phyloP scores from a whole-genome alignment of 768 basidiomycete species.

The Mycena albidolilacea region DNA sequence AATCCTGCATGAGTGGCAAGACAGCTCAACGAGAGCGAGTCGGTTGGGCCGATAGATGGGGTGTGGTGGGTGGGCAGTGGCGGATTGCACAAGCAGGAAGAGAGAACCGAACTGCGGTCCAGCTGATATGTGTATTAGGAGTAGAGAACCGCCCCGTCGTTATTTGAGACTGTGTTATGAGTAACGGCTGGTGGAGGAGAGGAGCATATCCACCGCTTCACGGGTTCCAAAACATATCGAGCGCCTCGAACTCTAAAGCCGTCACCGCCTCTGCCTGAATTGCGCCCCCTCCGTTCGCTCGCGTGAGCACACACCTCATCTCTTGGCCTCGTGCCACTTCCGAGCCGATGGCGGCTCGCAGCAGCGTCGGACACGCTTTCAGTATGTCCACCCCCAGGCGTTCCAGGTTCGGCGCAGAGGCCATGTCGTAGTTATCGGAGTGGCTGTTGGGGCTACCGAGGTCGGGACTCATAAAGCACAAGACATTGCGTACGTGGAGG shows the following conservation, averaged over 20 bases:
- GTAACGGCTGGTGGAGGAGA: too few relatives aligned
- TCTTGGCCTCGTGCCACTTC: not conserved
- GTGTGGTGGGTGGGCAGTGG: too few relatives aligned
- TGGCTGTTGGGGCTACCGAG: too few relatives aligned
- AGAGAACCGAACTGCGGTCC: too few relatives aligned
- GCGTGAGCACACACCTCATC: not conserved
- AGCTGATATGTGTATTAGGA: too few relatives aligned
- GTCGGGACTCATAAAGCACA: not conserved
- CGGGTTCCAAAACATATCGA: not conserved
- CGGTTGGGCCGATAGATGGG: too few relatives aligned
- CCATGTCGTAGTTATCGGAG: not conserved
- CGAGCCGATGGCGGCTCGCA: not conserved
- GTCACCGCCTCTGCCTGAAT: not conserved
- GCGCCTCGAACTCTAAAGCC: not conserved
- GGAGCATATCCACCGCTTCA: not conserved
- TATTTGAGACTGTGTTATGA: too few relatives aligned
- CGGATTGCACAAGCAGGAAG: too few relatives aligned
- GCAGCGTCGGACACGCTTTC: conserved; percentile 15
- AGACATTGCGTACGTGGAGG: not conserved
- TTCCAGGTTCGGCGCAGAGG: not conserved
- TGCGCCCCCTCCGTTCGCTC: not conserved
- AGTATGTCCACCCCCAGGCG: conserved; percentile 3
- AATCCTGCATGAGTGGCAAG: too few relatives aligned
- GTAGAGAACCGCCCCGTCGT: too few relatives aligned
- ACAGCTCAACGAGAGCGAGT: too few relatives aligned